Evolutionary conservation across 148 eudicot species (phyloP).

Genomic region (Suaeda aralocaspica): DNA sequence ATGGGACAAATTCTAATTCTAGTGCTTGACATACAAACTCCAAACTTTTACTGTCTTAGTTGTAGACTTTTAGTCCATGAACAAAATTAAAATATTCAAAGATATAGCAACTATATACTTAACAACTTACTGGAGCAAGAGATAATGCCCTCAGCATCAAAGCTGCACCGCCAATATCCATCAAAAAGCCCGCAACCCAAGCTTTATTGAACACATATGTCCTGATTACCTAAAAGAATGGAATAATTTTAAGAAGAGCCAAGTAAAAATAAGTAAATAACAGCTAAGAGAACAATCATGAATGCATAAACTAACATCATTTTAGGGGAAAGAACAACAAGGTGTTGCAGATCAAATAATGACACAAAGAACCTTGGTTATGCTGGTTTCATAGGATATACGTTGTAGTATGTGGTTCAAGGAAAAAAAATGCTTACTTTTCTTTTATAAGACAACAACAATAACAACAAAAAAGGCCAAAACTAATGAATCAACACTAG

Average conservation of each 20-base stretch:
- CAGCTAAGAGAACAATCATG: conserved; percentile 1
- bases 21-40: neutral
- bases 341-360: neutral
- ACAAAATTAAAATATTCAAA: neutral
- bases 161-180: conserved; percentile 92
- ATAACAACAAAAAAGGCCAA: no score
- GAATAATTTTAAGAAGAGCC: neutral
- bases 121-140: conserved; percentile 83
- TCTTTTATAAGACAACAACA: neutral
- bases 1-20: no score
- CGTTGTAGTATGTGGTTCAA: neutral
- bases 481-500: neutral
- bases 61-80: neutral
- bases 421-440: neutral
- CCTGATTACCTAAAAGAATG: conserved; percentile 65
- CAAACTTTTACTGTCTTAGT: no score
- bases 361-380: neutral
- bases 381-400: neutral
- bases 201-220: conserved; percentile 81
- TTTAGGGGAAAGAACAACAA: neutral
- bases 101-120: neutral
- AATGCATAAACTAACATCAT: conserved; percentile 6
- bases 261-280: neutral
- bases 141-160: conserved; percentile 94
- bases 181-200: conserved; percentile 78